Conservation (phyloP, 1,284 basidiomycete genomes). For the Ganoderma boninense region DNA sequence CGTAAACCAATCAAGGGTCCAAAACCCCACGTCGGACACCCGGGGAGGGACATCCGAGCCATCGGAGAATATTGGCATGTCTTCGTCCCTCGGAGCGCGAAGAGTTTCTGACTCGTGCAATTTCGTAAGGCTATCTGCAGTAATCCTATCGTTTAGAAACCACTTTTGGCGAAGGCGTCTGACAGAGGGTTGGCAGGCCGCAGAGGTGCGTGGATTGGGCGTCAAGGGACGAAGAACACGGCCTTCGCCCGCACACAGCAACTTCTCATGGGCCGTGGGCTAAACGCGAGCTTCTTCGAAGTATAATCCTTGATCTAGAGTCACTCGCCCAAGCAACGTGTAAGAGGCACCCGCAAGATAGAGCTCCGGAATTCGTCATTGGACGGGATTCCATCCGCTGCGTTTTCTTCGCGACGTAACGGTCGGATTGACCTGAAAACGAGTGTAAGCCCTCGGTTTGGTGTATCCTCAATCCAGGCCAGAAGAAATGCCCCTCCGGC, state of each 20-base stretch:
- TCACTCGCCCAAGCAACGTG: slow-evolving; percentile 11
- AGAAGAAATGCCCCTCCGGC: neutral
- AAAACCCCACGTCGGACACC: slow-evolving; percentile 4
- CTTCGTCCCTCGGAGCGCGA: neutral
- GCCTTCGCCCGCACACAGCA: slow-evolving; percentile 6
- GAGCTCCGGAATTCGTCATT: neutral
- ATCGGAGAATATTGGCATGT: neutral
- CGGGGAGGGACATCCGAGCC: neutral
- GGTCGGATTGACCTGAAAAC: slow-evolving; percentile 9
- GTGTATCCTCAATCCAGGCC: neutral
- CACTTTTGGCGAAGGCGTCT: neutral
- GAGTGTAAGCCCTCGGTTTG: neutral
- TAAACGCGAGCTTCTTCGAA: slow-evolving; percentile 10
- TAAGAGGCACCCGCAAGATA: neutral
- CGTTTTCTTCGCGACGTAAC: slow-evolving; percentile 6
- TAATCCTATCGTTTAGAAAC: neutral
- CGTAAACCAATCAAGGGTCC: slow-evolving; percentile 14
- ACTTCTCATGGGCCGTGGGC: slow-evolving; percentile 19
- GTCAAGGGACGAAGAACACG: slow-evolving; percentile 6
- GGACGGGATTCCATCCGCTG: neutral
- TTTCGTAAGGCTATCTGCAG: neutral
- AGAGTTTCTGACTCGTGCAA: neutral
- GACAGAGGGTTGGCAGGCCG: neutral
- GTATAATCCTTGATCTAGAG: slow-evolving; percentile 11
- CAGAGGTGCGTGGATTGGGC: neutral